Percentiles rank a stretch among this genome's conserved stretches.
These are phyloP conservation scores for Bimuria novae-zelandiae DNA, from an alignment of 2,329 filamentous ascomycete species.

Conservation along the genomic window DNA sequence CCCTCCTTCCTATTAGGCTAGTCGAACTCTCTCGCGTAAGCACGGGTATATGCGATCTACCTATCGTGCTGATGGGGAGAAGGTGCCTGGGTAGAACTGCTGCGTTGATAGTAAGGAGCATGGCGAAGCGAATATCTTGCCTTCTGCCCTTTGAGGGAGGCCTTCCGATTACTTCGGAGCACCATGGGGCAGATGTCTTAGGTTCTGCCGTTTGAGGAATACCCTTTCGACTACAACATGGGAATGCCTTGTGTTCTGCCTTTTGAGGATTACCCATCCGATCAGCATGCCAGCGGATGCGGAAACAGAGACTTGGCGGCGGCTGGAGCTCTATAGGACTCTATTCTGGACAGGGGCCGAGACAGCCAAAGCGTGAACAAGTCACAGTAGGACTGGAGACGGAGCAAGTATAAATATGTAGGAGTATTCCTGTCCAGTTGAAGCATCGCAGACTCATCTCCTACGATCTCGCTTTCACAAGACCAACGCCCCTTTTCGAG, in stretches of 20 bases:
- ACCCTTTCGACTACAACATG: too few species aligned
- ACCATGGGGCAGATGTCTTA: too few species aligned
- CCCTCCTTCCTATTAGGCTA: constrained; percentile 29
- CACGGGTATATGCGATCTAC: constrained; percentile 9
- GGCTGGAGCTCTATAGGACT: constrained; percentile 11
- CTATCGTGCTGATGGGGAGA: too few species aligned
- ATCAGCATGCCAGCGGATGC: constrained; percentile 20
- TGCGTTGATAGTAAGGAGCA: constrained; percentile 17
- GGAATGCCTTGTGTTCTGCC: constrained; percentile 5
- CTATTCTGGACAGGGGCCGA: constrained; percentile 10
- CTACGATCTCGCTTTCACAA: constrained; percentile 30
- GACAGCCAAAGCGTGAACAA: constrained; percentile 7
- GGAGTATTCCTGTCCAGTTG: constrained; percentile 3
- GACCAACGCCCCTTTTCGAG: constrained; percentile 24
- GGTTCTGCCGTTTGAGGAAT: too few species aligned
- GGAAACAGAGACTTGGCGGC: constrained; percentile 20
- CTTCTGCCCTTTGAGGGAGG: too few species aligned
- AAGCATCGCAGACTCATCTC: constrained; percentile 22
- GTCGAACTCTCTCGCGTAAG: constrained; percentile 12
- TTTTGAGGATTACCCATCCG: constrained; percentile 17
- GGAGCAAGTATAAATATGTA: constrained; percentile 26
- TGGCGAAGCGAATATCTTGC: too few species aligned
- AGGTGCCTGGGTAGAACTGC: constrained; percentile 11
- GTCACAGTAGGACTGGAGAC: constrained; percentile 6
- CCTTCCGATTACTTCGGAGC: too few species aligned